phyloP scores from a whole-genome alignment of 345 rosid species.

The Trapa bicornis region DNA sequence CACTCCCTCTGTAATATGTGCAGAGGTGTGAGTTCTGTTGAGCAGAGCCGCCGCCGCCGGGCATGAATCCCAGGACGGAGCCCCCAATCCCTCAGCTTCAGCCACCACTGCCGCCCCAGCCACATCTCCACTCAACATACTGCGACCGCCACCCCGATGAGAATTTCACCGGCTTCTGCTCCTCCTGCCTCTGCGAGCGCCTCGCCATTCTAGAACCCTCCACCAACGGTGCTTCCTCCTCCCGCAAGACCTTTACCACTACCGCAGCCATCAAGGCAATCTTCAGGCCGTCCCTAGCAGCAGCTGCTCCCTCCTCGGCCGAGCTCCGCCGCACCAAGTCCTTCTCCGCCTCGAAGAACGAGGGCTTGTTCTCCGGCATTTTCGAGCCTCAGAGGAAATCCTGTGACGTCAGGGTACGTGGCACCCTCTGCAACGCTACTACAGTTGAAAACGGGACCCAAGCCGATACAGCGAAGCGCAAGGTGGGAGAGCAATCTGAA shows the following conservation, averaged over 20 bases:
- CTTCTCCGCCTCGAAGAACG: conserved; percentile 88
- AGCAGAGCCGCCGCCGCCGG: conserved; percentile 32
- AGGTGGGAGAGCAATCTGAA: conserved; percentile 9
- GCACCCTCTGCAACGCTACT: conserved; percentile 68
- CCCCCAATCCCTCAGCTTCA: conserved; percentile 36
- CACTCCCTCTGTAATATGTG: conserved; percentile 36
- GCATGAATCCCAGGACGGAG: conserved; percentile 78
- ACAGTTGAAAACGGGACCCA: conserved; percentile 48
- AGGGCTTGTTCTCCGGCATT: conserved; percentile 57
- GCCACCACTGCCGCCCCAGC: conserved; percentile 68
- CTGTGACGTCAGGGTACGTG: conserved; percentile 86
- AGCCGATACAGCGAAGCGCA: conserved; percentile 6
- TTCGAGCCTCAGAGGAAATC: conserved; percentile 96
- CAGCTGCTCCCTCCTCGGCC: conserved; percentile 9
- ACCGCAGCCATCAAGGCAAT: conserved; percentile 50
- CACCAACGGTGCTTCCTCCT: conserved; percentile 27
- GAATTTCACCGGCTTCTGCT: conserved; percentile 85
- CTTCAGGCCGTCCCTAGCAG: conserved; percentile 12
- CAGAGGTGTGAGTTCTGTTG: conserved; percentile 35
- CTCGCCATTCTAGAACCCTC: conserved; percentile 59
- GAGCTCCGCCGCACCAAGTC: conserved; percentile 94
- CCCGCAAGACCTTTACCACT: conserved; percentile 45
- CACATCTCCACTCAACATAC: conserved; percentile 63
- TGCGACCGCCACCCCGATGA: conserved; percentile 86
- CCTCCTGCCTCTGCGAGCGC: conserved; percentile 95